phyloP scores from a whole-genome alignment of 2,329 filamentous ascomycete species.

The Alternaria brassicicola region DNA sequence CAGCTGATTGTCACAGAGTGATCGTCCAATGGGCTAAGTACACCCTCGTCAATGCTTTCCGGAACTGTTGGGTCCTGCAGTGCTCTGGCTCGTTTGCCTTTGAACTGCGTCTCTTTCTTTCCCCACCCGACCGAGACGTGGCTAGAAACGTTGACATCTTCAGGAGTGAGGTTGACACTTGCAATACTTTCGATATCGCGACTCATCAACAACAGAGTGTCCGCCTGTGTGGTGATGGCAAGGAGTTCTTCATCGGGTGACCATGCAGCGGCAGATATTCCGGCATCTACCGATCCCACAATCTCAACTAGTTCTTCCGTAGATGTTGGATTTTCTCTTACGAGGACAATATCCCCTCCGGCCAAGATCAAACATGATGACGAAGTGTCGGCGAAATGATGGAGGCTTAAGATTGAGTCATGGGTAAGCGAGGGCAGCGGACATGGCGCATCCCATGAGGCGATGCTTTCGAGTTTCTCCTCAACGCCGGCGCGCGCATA shows the following conservation, averaged over 20 bases:
- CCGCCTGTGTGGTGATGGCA: slow-evolving; percentile 77
- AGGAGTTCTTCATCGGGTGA: slow-evolving; percentile 94
- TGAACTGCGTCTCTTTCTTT: slow-evolving; percentile 97
- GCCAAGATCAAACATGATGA: slow-evolving; percentile 83
- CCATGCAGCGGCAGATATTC: slow-evolving; percentile 88
- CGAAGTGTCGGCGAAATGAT: slow-evolving; percentile 81
- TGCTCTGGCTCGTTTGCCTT: slow-evolving; percentile 85
- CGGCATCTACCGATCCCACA: slow-evolving; percentile 89
- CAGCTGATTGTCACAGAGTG: slow-evolving; percentile 77
- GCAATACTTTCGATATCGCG: slow-evolving; percentile 84
- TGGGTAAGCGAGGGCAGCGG: slow-evolving; percentile 75
- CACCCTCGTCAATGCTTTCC: slow-evolving; percentile 85
- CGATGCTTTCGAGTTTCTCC: slow-evolving; percentile 59
- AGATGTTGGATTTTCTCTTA: slow-evolving; percentile 71
- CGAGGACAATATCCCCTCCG: slow-evolving; percentile 87
- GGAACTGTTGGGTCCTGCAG: slow-evolving; percentile 93
- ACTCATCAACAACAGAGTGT: slow-evolving; percentile 90
- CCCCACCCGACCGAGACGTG: slow-evolving; percentile 98
- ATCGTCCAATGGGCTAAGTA: slow-evolving; percentile 76
- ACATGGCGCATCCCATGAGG: slow-evolving; percentile 87
- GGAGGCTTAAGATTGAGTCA: slow-evolving; percentile 78
- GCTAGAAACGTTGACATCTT: slow-evolving; percentile 85
- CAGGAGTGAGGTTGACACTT: slow-evolving; percentile 71
- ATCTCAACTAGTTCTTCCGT: slow-evolving; percentile 88
- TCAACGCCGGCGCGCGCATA: slow-evolving; percentile 52